These are phyloP conservation scores for Trypanosoma grayi DNA, from an alignment of 208 protist genomes.

Conservation along the genomic window DNA sequence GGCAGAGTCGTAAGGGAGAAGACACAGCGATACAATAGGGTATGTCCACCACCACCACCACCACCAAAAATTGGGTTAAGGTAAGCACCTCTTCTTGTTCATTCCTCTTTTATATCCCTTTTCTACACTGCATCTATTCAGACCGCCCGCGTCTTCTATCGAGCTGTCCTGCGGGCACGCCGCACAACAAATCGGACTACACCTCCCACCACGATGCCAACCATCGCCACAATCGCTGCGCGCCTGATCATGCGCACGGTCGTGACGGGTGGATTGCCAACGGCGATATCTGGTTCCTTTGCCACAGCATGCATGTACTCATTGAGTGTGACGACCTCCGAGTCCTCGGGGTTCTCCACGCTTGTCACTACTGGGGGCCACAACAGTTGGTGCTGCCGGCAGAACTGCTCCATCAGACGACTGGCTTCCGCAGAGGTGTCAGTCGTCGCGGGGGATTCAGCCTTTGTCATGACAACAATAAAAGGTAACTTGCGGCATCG, in stretches of 20 bases:
- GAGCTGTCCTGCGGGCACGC: background rate
- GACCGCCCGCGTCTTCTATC: background rate
- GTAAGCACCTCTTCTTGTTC: background rate
- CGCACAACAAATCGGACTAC: constrained; percentile 18
- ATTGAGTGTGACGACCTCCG: constrained; percentile 54
- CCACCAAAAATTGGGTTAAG: too few species aligned
- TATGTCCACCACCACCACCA: too few species aligned
- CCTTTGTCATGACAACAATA: constrained; percentile 84
- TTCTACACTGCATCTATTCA: background rate
- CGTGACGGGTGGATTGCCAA: constrained; percentile 62
- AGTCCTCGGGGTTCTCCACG: constrained; percentile 46
- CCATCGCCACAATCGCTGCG: constrained; percentile 49
- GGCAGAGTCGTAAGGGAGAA: too few species aligned
- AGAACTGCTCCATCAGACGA: constrained; percentile 36
- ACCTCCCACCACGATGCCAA: constrained; percentile 28
- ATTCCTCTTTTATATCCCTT: background rate
- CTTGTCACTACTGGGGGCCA: constrained; percentile 84
- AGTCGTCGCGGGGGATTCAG: constrained; percentile 29
- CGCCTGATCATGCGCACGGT: constrained; percentile 53
- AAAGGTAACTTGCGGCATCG: constrained; percentile 49
- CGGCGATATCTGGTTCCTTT: constrained; percentile 66
- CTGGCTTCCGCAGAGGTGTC: background rate
- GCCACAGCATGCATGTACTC: constrained; percentile 78
- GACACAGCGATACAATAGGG: too few species aligned
- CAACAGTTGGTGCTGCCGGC: constrained; percentile 50